Percentiles rank a stretch among this genome's conserved stretches.
These are phyloP conservation scores for Chondrus crispus DNA, from an alignment of 23 red algal genomes.

Conservation along the genomic window DNA sequence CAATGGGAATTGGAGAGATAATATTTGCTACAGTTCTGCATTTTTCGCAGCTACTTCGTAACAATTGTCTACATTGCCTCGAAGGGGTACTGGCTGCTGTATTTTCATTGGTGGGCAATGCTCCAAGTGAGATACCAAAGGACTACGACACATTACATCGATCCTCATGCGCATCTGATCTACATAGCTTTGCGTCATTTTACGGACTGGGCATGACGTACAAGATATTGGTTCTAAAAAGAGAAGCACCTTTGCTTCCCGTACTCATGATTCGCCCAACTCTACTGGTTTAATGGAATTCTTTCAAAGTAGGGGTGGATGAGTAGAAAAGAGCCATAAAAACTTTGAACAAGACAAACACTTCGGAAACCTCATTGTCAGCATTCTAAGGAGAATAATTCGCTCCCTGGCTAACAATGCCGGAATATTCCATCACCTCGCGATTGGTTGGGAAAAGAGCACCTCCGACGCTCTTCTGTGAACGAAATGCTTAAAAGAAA, in stretches of 20 bases:
- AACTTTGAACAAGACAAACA: neutral
- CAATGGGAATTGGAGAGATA: neutral
- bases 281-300: conserved; percentile 6
- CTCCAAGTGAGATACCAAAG: neutral
- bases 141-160: neutral
- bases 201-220: conserved; percentile 7
- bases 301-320: neutral
- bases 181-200: conserved; percentile 10
- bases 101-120: conserved; percentile 22
- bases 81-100: neutral
- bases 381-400: neutral
- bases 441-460: neutral
- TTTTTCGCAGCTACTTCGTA: neutral
- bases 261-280: conserved; percentile 14
- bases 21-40: neutral
- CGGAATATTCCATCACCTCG: neutral
- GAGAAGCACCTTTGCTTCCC: neutral
- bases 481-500: neutral
- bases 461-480: neutral
- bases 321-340: neutral
- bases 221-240: neutral
- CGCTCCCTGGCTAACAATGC: neutral
- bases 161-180: neutral
- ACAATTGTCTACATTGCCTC: neutral
- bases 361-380: neutral